Conservation (phyloP, 2,329 filamentous ascomycete genomes). For the Cladosporium sp. region DNA sequence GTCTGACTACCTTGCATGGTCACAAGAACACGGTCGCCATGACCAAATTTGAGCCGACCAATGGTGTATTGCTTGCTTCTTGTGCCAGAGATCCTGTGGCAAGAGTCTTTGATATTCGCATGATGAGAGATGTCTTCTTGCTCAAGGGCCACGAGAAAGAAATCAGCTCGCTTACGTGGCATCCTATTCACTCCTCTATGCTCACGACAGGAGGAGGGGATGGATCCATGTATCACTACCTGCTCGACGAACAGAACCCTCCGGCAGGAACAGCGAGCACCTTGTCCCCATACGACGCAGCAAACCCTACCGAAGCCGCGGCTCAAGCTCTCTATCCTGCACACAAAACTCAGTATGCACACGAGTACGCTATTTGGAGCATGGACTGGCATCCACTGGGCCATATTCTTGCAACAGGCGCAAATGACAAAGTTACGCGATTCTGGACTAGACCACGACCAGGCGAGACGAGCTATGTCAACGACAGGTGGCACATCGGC, state of each 20-base stretch:
- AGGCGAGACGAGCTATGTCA: conserved; percentile 77
- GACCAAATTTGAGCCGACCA: conserved; percentile 81
- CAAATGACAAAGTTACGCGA: conserved; percentile 91
- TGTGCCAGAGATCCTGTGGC: conserved; percentile 91
- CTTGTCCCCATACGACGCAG: conserved; percentile 77
- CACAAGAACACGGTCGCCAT: conserved; percentile 98
- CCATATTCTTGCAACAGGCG: conserved; percentile 90
- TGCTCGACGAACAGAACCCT: conserved; percentile 91
- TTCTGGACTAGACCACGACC: conserved; percentile 94
- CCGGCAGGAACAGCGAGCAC: conserved; percentile 68
- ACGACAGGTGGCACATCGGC: conserved; percentile 92
- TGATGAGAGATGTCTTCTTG: conserved; percentile 96
- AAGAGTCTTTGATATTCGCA: conserved; percentile 87
- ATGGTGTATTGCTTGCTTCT: conserved; percentile 81
- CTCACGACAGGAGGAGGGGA: conserved; percentile 88
- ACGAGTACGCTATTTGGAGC: conserved; percentile 95
- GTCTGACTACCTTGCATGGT: conserved; percentile 87
- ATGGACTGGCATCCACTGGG: conserved; percentile 96
- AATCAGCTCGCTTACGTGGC: conserved; percentile 87
- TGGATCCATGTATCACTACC: conserved; percentile 85
- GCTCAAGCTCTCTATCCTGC: conserved; percentile 90
- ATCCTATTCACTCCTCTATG: conserved; percentile 84
- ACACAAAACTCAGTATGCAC: conserved; percentile 80
- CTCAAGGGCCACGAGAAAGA: conserved; percentile 95
- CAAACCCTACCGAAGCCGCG: conserved; percentile 73